These are phyloP conservation scores for Aspergillus sojae DNA, from an alignment of 2,329 filamentous ascomycete genomes.

Conservation along the genomic window DNA sequence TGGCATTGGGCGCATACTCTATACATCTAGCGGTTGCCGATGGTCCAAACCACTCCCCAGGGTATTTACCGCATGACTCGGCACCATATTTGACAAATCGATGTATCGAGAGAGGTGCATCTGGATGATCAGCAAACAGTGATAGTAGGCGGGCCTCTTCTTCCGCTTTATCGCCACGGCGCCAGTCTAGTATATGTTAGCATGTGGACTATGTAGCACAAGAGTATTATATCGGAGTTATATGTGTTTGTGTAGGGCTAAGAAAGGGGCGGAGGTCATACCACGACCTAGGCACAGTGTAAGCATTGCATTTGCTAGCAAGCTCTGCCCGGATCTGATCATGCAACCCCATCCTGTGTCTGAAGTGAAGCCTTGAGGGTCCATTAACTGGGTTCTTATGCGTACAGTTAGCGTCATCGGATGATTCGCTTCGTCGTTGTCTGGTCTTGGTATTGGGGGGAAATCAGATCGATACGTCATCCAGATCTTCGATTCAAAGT, in stretches of 20 bases:
- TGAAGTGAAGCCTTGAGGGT: conserved; percentile 81
- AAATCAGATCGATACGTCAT: conserved; percentile 95
- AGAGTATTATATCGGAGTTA: not conserved
- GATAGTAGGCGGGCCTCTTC: conserved; percentile 74
- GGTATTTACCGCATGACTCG: conserved; percentile 85
- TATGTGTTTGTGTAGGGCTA: conserved; percentile 21
- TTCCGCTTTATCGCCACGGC: conserved; percentile 59
- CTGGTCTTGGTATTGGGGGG: conserved; percentile 75
- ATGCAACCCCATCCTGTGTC: conserved; percentile 99
- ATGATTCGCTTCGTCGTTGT: conserved; percentile 69
- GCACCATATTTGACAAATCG: conserved; percentile 90
- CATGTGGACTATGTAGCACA: not conserved
- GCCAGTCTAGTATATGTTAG: conserved; percentile 66
- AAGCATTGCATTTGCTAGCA: conserved; percentile 82
- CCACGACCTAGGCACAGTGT: conserved; percentile 77
- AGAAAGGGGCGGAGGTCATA: conserved; percentile 40
- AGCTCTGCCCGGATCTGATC: conserved; percentile 93
- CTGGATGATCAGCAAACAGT: conserved; percentile 83
- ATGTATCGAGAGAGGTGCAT: conserved; percentile 90
- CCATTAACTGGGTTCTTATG: conserved; percentile 75
- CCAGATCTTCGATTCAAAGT: conserved; percentile 93
- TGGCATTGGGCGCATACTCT: conserved; percentile 62
- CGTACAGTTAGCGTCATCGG: conserved; percentile 82
- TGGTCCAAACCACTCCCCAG: conserved; percentile 98
- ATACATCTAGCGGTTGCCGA: conserved; percentile 94